Evolutionary conservation across 371 early-diverging fungal genomes (phyloP), one percentile per base, ranked within the genome.

Genomic region (Paraphysoderma sedebokerense): DNA sequence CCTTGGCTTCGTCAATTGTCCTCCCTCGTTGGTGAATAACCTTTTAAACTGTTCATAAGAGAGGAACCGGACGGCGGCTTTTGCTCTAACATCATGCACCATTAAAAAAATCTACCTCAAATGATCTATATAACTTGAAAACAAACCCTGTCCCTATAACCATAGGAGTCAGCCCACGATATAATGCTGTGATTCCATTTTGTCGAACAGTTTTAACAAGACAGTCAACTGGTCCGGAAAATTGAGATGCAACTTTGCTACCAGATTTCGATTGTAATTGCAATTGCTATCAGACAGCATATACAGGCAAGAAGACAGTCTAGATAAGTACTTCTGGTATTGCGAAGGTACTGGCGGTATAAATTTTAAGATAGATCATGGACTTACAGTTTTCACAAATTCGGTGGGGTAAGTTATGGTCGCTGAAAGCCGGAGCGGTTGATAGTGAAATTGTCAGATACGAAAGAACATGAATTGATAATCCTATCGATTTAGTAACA

Each of bases 71-170:
- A 91, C 85, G 17, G 83, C 88, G 0, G 90, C 92, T 56, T 91
- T 91, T 40, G 79, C 77, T 2, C n/a, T n/a, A n/a, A n/a, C n/a
- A n/a, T n/a, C n/a, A n/a, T n/a, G n/a, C n/a, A n/a, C n/a, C n/a
- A n/a, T n/a, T n/a, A n/a, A n/a, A n/a, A n/a, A n/a, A n/a, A n/a
- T n/a, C n/a, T n/a, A n/a, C n/a, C n/a, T n/a, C n/a, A n/a, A n/a
- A n/a, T n/a, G n/a, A n/a, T n/a, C n/a, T n/a, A n/a, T n/a, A n/a
- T n/a, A n/a, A n/a, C n/a, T n/a, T n/a, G n/a, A n/a, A n/a, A n/a
- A n/a, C n/a, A n/a, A n/a, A n/a, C n/a, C 89, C 82, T 44, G 79
- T 91, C 8, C 95, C 95, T 51, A 86, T 72, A 13, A 87, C 79
- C 58, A 91, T 67, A 0, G 95, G 82, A 29, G 84, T 74, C 1